Percentiles rank a stretch among this genome's conserved stretches.
phyloP scores from a whole-genome alignment of 192 early-diverging fungal genomes.

The Umbelopsis ramanniana region DNA sequence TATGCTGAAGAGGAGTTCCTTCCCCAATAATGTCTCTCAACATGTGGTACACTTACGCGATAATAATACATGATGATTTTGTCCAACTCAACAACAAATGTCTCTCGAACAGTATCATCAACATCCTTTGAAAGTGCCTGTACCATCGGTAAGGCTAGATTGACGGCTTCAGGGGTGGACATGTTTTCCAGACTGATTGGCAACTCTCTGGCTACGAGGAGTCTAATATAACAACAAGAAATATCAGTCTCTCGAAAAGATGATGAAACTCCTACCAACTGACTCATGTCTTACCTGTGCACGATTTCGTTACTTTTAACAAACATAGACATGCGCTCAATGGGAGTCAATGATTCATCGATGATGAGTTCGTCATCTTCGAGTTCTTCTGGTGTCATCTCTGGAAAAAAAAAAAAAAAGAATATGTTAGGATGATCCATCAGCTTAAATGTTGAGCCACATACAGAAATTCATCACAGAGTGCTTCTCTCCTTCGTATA shows the following conservation, averaged over 20 bases:
- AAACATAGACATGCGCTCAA: slow-evolving; percentile 42
- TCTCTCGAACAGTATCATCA: slow-evolving; percentile 49
- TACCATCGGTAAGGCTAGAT: slow-evolving; percentile 43
- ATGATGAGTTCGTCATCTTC: slow-evolving; percentile 38
- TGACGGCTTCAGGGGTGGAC: slow-evolving; percentile 41
- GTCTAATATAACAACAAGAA: slow-evolving; percentile 36
- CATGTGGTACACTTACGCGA: slow-evolving; percentile 28
- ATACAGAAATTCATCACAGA: neutral
- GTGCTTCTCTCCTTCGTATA: neutral
- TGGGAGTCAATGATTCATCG: slow-evolving; percentile 39
- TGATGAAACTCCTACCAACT: neutral
- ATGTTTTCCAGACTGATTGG: slow-evolving; percentile 40
- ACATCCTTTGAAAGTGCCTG: slow-evolving; percentile 41
- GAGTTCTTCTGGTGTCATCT: slow-evolving; percentile 32
- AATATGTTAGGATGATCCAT: neutral
- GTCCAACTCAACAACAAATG: slow-evolving; percentile 48
- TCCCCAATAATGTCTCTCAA: no score
- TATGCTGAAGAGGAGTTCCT: no score
- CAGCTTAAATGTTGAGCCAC: neutral
- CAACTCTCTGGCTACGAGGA: slow-evolving; percentile 47
- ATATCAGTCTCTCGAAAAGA: neutral
- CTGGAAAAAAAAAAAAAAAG: neutral
- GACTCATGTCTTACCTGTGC: slow-evolving; percentile 36
- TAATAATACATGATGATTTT: slow-evolving; percentile 54
- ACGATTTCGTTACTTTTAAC: slow-evolving; percentile 39